Evolutionary conservation across 495 filamentous ascomycete species (phyloP), one percentile per base, ranked within the genome.

Genomic region (Halenospora varia): DNA sequence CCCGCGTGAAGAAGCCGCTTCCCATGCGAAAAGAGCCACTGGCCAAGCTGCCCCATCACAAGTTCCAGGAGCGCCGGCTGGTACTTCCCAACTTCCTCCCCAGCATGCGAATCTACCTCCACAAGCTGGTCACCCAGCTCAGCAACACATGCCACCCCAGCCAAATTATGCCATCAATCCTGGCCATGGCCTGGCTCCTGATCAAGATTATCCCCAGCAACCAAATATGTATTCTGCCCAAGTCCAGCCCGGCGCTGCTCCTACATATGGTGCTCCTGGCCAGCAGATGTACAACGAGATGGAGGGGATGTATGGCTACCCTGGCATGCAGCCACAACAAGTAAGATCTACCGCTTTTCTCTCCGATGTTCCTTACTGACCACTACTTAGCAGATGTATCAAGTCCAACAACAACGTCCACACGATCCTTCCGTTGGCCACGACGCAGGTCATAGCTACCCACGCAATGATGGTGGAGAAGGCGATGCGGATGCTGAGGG

Each of bases 1-100:
- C 8, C 94, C 94, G 3, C 85, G 94, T 39, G 94, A 98, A 70
- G 94, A 98, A 66, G 92, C 94, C 18, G 79, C 86, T 48, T 80
- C 84, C 59, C 90, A 96, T 71, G 80, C 87, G 35, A 96, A 96
- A 76, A 80, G 90, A 51, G 51, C 72, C 0, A 57, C 68, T 41
- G 69, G 53, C 20, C 63, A 85, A 78, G 84, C 84, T 63, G 76
- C 83, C 52, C 75, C 76, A 46, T 68, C 75, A 13, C 42, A 45
- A 20, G 67, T 76, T 41, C 82, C 75, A 51, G 69, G 78, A 40
- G 73, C 79, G 18, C 71, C 81, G 3, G 72, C 72, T 23, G 67
- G 73, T 45, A 68, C 81, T 25, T 76, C 77, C 44, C 82, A 87
- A 57, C 75, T 90, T 57, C 81, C 86, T 11, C 78, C 85, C 17